These are phyloP conservation scores for Populus tremula DNA, from an alignment of 345 rosid species.

Conservation along the genomic window DNA sequence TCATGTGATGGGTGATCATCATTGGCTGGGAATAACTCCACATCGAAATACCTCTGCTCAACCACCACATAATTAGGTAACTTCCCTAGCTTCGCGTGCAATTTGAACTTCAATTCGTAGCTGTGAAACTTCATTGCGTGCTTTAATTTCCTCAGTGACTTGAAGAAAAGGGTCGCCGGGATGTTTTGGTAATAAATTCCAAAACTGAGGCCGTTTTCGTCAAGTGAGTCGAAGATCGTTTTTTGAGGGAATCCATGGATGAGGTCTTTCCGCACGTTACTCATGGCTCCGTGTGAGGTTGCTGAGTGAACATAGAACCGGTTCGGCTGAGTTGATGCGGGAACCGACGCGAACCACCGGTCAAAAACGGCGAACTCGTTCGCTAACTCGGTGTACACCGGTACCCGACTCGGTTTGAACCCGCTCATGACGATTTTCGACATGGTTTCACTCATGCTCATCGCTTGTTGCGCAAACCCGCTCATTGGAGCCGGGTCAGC, in stretches of 20 bases:
- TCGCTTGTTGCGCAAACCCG: constrained; percentile 89
- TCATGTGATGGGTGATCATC: constrained; percentile 99
- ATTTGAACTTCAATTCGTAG: constrained; percentile 56
- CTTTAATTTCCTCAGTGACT: constrained; percentile 67
- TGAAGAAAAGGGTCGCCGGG: constrained; percentile 85
- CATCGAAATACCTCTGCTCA: constrained; percentile 85
- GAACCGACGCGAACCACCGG: constrained; percentile 98
- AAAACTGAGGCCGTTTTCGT: constrained; percentile 74
- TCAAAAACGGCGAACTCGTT: constrained; percentile 89
- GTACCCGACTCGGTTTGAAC: constrained; percentile 63
- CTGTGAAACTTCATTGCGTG: constrained; percentile 64
- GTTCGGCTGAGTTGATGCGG: constrained; percentile 97
- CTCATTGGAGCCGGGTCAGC: constrained; percentile 68
- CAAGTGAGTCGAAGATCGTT: constrained; percentile 88
- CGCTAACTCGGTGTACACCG: constrained; percentile 74
- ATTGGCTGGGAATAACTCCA: constrained; percentile 64
- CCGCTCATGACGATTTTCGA: constrained; percentile 79
- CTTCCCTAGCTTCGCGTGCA: constrained; percentile 65
- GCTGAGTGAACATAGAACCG: constrained; percentile 97
- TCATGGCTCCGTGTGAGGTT: constrained; percentile 85
- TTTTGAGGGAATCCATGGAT: constrained; percentile 86
- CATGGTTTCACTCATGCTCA: constrained; percentile 59
- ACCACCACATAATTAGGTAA: constrained; percentile 83
- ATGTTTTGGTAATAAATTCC: constrained; percentile 95
- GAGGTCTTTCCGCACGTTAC: constrained; percentile 86